Evolutionary conservation across 1,284 basidiomycete genomes (phyloP), one percentile per base, ranked within the genome.

Genomic region (Fistulinella staudtii): DNA sequence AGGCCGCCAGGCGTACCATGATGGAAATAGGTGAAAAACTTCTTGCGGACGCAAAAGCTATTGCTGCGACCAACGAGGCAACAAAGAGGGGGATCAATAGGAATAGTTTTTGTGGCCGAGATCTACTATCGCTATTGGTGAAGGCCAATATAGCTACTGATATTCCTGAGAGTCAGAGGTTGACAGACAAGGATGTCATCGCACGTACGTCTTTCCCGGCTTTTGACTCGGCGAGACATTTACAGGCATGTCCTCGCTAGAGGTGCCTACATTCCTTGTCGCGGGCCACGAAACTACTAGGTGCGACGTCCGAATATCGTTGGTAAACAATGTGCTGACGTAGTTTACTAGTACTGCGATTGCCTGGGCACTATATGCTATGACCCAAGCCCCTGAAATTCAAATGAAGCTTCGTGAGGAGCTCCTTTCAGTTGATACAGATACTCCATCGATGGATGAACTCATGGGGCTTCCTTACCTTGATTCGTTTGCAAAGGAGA

Each of bases 211-310:
- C 53, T 17, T 17, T 14, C 1, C n/a, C n/a, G n/a, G n/a, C 9
- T 7, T 18, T 9, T 35, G 21, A 31, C 14, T 11, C 21, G 10
- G 11, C 3, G 3, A n/a, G 15, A 10, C 3, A 6, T 3, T 10
- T 25, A 13, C 14, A 13, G 15, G 14, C n/a, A 31, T n/a, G 29
- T 10, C n/a, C n/a, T 31, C 21, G 31, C 24, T 50, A 71, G 71
- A 72, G 63, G 59, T 73, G 11, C 62, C 58, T 11, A 61, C 56
- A 11, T 54, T 46, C 30, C 39, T 85, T 3, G 67, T 79, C 5
- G 80, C 82, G 4, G 89, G 89, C 0, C 85, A 91, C 60, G 89
- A 92, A 59, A 92, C 90, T 2, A 85, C 80, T 0, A 79, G 81
- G 75, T 76, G 53, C 5, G 51, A 28, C 28, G 7, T 15, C n/a